A percentile compares a stretch with the other conserved stretches of the same genome.
Evolutionary conservation across 2,329 filamentous ascomycete species (phyloP).

Genomic region (Rhinocladiella mackenziei): DNA sequence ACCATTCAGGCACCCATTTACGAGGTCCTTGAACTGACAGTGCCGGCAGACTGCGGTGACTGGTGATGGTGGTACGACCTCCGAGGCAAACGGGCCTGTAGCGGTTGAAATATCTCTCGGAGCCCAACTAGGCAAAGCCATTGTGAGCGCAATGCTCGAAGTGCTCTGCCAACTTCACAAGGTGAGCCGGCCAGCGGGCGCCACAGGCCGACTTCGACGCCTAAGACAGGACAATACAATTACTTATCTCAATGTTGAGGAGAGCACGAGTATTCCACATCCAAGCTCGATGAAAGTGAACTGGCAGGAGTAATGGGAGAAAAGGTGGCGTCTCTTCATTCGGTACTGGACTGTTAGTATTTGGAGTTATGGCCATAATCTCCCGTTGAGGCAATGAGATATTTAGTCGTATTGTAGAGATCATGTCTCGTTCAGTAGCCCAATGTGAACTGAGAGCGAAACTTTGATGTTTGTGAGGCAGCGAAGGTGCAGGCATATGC

Average conservation of each 20-base stretch:
- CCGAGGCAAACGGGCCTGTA: too few species aligned
- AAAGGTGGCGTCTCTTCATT: background rate
- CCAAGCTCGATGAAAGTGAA: conserved; percentile 44
- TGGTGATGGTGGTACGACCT: too few species aligned
- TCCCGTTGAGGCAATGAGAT: too few species aligned
- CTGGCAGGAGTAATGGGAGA: conserved; percentile 35
- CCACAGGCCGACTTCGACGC: conserved; percentile 39
- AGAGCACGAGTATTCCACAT: conserved; percentile 38
- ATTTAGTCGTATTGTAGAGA: too few species aligned
- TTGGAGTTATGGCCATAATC: too few species aligned
- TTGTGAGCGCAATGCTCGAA: conserved; percentile 46
- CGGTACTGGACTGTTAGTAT: background rate
- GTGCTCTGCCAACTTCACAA: conserved; percentile 38
- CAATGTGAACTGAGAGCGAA: too few species aligned
- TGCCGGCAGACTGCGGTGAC: conserved; percentile 40
- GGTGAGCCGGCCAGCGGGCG: conserved; percentile 37
- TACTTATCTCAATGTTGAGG: conserved; percentile 21
- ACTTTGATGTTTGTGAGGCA: too few species aligned
- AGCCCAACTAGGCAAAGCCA: conserved; percentile 56
- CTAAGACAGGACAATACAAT: conserved; percentile 33
- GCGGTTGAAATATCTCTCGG: conserved; percentile 62
- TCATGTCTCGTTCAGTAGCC: too few species aligned
- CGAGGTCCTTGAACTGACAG: conserved; percentile 1
- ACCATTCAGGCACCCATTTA: too few species aligned
- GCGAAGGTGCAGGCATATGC: too few species aligned